Evolutionary conservation across 257 asterid genomes (phyloP), one percentile per base, ranked within the genome.

Genomic region (Avicennia marina): DNA sequence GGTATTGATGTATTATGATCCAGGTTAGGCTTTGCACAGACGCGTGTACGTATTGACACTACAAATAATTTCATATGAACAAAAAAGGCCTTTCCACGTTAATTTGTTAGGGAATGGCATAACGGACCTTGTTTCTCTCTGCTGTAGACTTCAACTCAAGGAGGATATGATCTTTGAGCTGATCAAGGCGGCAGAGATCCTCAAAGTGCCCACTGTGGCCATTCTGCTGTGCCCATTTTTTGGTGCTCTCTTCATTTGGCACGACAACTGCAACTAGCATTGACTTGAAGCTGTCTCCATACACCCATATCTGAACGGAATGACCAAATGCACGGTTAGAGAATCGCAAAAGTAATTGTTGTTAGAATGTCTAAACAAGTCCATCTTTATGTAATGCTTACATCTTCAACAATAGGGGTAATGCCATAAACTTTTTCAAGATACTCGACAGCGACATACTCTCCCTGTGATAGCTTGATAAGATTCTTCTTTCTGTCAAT

Each of bases 401-500:
- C 98, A 71, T 88, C 98, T 74, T 91, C 98, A 34, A 88, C 72
- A 20, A 80, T 67, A 22, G 98, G 95, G 12, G 96, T 79, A 42
- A 91, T 82, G 31, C 85, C 73, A 57, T 83, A 91, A 29, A 91
- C 87, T 69, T 88, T 91, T 13, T 91, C 98, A 29, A 91, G 89
- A 77, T 83, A 87, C 41, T 91, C 98, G 7, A 91, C 59, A 42
- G 96, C 98, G 65, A 91, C 96, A 52, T 91, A 91, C 77, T 91
- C 98, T 53, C 98, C 98, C 67, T 85, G 98, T 43, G 96, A 85
- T 18, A 88, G 81, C 66, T 91, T 91, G 2, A 91, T 78, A 0
- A 91, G 93, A 74, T 91, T 85, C 75, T 91, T 91, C 78, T 80
- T 82, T 52, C 98, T 73, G 53, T 91, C 98, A 9, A 91, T 91